A percentile compares a stretch with the other conserved stretches of the same genome.
phyloP scores from a whole-genome alignment of 805 yeast species.

The Huiozyma naganishii region DNA sequence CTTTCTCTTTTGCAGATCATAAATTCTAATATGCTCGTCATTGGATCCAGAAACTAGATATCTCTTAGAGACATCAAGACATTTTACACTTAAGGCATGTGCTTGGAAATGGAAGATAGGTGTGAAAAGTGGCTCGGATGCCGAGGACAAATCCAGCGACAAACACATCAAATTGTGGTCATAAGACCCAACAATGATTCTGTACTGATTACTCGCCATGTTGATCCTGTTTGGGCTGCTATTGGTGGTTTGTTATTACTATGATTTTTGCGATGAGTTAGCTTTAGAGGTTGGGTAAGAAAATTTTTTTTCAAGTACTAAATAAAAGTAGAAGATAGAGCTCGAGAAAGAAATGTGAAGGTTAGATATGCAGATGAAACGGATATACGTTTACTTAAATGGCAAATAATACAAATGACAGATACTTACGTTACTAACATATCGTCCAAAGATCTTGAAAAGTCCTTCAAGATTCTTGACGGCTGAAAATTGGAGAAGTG shows the following conservation, averaged over 20 bases:
- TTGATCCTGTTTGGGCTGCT: neutral
- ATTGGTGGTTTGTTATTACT: neutral
- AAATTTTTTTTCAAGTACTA: too few species aligned
- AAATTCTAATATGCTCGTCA: slow-evolving; percentile 90
- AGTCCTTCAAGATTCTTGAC: slow-evolving; percentile 8
- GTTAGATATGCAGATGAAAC: too few species aligned
- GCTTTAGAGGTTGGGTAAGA: too few species aligned
- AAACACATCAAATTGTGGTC: slow-evolving; percentile 87
- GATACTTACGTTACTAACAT: neutral
- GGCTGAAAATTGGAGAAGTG: slow-evolving; percentile 21
- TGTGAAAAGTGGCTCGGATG: slow-evolving; percentile 54
- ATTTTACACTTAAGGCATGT: slow-evolving; percentile 77
- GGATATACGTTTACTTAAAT: too few species aligned
- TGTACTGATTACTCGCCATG: slow-evolving; percentile 35
- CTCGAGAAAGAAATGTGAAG: too few species aligned
- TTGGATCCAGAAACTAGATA: slow-evolving; percentile 89
- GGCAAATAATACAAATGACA: too few species aligned
- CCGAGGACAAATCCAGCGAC: slow-evolving; percentile 48
- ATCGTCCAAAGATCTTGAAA: slow-evolving; percentile 1
- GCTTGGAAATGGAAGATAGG: slow-evolving; percentile 96
- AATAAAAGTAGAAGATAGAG: too few species aligned
- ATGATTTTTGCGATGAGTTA: too few species aligned
- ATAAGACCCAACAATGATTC: slow-evolving; percentile 89
- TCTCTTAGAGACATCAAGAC: slow-evolving; percentile 72
- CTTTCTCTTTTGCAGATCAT: slow-evolving; percentile 86